Evolutionary conservation across 345 rosid species (phyloP), one percentile per base, ranked within the genome.

Genomic region (Lepidium sativum): DNA sequence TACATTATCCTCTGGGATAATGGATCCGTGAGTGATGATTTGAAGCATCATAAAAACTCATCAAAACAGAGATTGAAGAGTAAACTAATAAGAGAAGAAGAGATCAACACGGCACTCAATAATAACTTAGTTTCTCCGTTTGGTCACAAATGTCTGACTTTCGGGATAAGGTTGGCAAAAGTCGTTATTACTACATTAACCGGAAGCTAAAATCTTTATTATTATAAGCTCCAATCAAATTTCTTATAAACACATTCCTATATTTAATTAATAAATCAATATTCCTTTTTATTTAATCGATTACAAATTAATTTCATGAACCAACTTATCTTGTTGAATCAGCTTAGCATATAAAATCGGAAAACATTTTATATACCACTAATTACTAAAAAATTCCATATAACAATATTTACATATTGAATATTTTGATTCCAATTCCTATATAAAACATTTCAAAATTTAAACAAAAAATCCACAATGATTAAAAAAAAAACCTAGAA

Each of bases 401-500:
- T 9, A 25, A 1, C 7, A 10, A 44, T 52, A 52, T 42, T 13
- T 48, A 70, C 74, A 62, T 9, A 54, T 44, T 35, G 14, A 39
- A 34, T 17, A 33, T n/a, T 17, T 68, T 59, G 52, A 29, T 35
- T n/a, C 34, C 52, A 21, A 50, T 7, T 50, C 14, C 13, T 54
- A 44, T 8, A 23, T 6, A 42, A 43, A 18, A n/a, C 9, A 54
- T 21, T 0, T 10, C 6, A 45, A 45, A 18, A 18, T 45, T 9
- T 17, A 13, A 18, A 44, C 8, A 44, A 10, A 9, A 51, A 52
- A 14, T 34, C 2, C 17, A 17, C 32, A 53, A 69, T 17, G 12
- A 25, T 40, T 21, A n/a, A n/a, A 17, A 47, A 12, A 54, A 27
- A 20, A 14, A 77, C 47, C 65, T 67, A 63, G 74, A 87, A 82